Evolutionary conservation across 768 basidiomycete species (phyloP), one percentile per base, ranked within the genome.

Genomic region (Rhizopogon vulgaris): DNA sequence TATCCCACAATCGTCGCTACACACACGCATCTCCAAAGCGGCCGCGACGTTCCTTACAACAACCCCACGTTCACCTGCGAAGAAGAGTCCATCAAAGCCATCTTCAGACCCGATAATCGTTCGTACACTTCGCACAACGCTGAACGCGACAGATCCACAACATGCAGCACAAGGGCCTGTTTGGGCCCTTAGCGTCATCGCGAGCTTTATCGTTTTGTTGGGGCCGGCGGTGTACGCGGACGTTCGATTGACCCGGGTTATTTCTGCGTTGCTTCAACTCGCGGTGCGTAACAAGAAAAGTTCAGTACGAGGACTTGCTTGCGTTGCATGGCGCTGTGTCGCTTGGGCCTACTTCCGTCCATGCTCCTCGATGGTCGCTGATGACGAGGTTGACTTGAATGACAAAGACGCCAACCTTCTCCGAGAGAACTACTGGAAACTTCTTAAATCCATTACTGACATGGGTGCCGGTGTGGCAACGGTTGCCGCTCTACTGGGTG

Each of bases 101-200:
- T 49, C 59, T 3, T 57, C 65, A 10, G 85, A 86, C 42, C 66
- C 82, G 1, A 34, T 68, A 3, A 84, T 90, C 53, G 64, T 83
- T 36, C 80, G 84, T 46, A 85, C 85, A 1, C 73, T 90, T 5
- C 80, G 85, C 25, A 80, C 80, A 1, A 85, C 84, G 1, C 69
- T 90, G 41, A 66, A 66, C 14, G 72, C 77, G 1, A 64, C 70
- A 3, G 82, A 85, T 6, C 83, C 83, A 2, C 63, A 67, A 6
- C 77, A 84, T 54, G 77, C 78, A 7, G 85, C 87, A 1, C 84
- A 89, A 59, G 87, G 87, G 1, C 87, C 90, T 8, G 82, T 85
- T 1, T 91, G 90, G 90, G 83, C 78, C 4, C 71, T 88, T 49
- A 78, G 77, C 53, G 83, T 89, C 30, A 69, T 90, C 2, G 80